Base-by-base conservation (phyloP, 2,329 filamentous ascomycete species). In the Dothideomycetes sp. region DNA sequence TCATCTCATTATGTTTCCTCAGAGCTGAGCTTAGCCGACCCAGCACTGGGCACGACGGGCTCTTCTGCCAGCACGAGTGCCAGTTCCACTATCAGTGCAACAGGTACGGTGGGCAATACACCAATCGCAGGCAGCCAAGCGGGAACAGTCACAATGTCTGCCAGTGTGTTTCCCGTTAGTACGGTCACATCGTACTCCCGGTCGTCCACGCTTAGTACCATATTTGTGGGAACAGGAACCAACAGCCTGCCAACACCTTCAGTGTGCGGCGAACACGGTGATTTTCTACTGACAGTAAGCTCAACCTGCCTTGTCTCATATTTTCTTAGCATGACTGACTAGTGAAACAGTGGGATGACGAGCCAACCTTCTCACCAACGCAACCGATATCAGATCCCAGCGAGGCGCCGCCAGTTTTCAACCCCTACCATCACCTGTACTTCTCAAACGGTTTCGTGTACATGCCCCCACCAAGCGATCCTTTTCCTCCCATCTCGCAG, bases 361-460 rank as follows among this genome's bases (percentile, higher is more conserved):
- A 65, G 14, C 58, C 59, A 2, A 57, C 53, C 31, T 60, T 56
- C 39, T 45, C 35, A 12, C 50, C 54, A n/a, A 48, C 46, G 30
- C 43, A 49, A 11, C 55, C 54, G 33, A 55, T 55, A 5, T 53
- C 50, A 10, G 52, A 57, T 39, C 52, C 57, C 39, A 56, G 52
- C 4, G 50, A 54, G 22, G 50, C 53, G 14, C 60, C 63, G 8
- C 62, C 63, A 32, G 57, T 72, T 42, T 62, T 57, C 46, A 65
- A 62, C 40, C 68, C 68, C 1, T 71, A 70, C 46, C 62, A 68
- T 40, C 68, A 72, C 48, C 59, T 73, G 35, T 63, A 63, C 50
- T 73, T 69, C 53, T 65, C 66, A 31, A 60, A 65, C 40, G 69
- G 69, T 16, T 73, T 64, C 52, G 61, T 63, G 3, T 69, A 71